Conservation (phyloP, 2,329 filamentous ascomycete genomes). For the Nannizziopsis arthrosporioides region DNA sequence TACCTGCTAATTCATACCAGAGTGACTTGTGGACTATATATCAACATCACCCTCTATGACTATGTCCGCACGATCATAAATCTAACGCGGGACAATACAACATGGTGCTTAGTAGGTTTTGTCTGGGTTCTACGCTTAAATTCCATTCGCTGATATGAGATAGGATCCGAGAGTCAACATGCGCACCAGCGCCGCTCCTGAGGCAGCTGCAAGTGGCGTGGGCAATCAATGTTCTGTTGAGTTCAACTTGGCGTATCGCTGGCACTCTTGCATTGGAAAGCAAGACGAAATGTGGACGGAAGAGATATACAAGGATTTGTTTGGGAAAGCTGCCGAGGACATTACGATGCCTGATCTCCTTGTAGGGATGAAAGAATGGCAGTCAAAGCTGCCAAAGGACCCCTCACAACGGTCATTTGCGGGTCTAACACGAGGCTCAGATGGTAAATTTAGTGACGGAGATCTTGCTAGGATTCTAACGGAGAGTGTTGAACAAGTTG, state of each 20-base stretch:
- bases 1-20: slow-evolving; percentile 10
- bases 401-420: slow-evolving; percentile 52
- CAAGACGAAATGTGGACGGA: slow-evolving; percentile 64
- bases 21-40: slow-evolving; percentile 25
- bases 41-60: slow-evolving; percentile 28
- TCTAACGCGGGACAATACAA: slow-evolving; percentile 32
- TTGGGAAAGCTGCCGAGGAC: slow-evolving; percentile 16
- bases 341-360: slow-evolving; percentile 23
- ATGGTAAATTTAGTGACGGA: slow-evolving; percentile 57
- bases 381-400: slow-evolving; percentile 46
- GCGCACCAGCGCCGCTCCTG: slow-evolving; percentile 11
- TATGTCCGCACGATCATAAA: slow-evolving; percentile 25
- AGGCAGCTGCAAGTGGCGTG: slow-evolving; percentile 30
- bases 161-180: slow-evolving; percentile 33
- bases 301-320: slow-evolving; percentile 41
- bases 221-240: slow-evolving; percentile 44
- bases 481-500: slow-evolving; percentile 56
- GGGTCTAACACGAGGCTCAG: slow-evolving; percentile 45
- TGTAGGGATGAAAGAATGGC: slow-evolving; percentile 46
- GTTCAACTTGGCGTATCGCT: slow-evolving; percentile 44
- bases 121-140: background rate
- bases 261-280: slow-evolving; percentile 54
- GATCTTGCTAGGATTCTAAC: slow-evolving; percentile 56
- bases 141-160: slow-evolving; percentile 1
- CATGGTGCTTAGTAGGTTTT: slow-evolving; percentile 29